phyloP scores from a whole-genome alignment of 2,329 filamentous ascomycete genomes.

The Pseudocercospora pini-densiflorae region DNA sequence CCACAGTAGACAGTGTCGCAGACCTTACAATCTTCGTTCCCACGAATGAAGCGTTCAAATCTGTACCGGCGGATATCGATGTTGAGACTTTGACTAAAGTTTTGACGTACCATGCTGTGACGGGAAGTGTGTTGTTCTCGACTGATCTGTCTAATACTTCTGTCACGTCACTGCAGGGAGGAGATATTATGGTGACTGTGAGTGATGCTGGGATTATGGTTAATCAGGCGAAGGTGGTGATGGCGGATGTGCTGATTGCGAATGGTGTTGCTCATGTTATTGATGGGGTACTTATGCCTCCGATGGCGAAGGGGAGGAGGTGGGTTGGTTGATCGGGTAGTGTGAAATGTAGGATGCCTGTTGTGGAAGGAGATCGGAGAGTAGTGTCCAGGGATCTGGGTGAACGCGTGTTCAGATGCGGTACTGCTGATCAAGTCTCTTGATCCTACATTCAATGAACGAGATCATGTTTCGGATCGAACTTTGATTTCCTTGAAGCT shows the following conservation, averaged over 20 bases:
- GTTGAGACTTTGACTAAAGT: background rate
- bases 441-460: background rate
- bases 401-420: background rate
- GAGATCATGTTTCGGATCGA: background rate
- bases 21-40: constrained; percentile 30
- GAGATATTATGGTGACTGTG: constrained; percentile 40
- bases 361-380: too few relatives aligned
- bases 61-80: background rate
- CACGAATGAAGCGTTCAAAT: constrained; percentile 11
- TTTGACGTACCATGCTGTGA: constrained; percentile 12
- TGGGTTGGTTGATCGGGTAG: background rate
- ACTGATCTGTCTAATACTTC: constrained; percentile 19
- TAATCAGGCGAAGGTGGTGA: constrained; percentile 39
- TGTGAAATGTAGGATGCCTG: too few relatives aligned
- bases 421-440: background rate
- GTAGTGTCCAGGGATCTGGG: background rate
- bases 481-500: background rate
- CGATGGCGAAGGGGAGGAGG: background rate
- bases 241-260: constrained; percentile 15
- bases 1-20: constrained; percentile 15
- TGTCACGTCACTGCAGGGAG: constrained; percentile 12
- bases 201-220: constrained; percentile 40
- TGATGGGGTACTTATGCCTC: constrained; percentile 5
- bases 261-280: constrained; percentile 21
- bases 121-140: constrained; percentile 16